These are phyloP conservation scores for Ceratocystiopsis minuta DNA, from an alignment of 2,329 filamentous ascomycete species.

Conservation along the genomic window DNA sequence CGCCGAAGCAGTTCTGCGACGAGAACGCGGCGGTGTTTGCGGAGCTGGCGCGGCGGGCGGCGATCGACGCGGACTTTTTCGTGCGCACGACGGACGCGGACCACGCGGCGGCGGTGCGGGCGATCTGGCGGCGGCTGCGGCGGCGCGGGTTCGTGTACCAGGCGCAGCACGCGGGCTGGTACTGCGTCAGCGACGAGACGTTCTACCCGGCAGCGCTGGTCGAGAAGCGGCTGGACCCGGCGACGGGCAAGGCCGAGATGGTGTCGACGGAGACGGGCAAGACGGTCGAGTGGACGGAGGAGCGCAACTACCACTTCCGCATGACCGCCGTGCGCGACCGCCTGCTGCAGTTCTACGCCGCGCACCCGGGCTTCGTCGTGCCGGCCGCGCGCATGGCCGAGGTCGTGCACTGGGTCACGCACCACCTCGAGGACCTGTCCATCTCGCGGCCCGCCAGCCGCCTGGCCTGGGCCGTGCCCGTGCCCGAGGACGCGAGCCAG, in stretches of 20 bases:
- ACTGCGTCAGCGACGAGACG: conserved; percentile 89
- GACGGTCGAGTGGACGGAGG: conserved; percentile 85
- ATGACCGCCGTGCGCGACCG: conserved; percentile 66
- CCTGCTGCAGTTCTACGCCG: conserved; percentile 60
- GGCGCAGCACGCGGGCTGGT: conserved; percentile 83
- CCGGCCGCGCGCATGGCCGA: conserved; percentile 59
- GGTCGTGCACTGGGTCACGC: conserved; percentile 57
- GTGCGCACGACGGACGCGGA: conserved; percentile 76
- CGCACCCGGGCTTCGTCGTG: conserved; percentile 61
- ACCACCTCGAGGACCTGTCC: conserved; percentile 71
- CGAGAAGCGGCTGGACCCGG: conserved; percentile 54
- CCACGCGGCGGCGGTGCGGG: conserved; percentile 69
- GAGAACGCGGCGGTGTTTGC: conserved; percentile 63
- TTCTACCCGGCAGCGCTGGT: conserved; percentile 73
- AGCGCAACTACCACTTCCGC: conserved; percentile 88
- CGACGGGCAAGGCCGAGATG: conserved; percentile 69
- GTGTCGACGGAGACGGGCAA: conserved; percentile 75
- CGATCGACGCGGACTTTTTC: conserved; percentile 67
- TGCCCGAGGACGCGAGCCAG: conserved; percentile 67
- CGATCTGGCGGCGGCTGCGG: conserved; percentile 72
- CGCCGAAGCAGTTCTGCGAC: conserved; percentile 78
- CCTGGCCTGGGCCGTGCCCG: conserved; percentile 72
- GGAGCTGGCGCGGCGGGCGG: conserved; percentile 49
- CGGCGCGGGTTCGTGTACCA: conserved; percentile 67
- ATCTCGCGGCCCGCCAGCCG: conserved; percentile 60